A percentile compares a stretch with the other conserved stretches of the same genome.
These are phyloP conservation scores for Phialophora tarda DNA, from an alignment of 2,329 filamentous ascomycete genomes.

Conservation along the genomic window DNA sequence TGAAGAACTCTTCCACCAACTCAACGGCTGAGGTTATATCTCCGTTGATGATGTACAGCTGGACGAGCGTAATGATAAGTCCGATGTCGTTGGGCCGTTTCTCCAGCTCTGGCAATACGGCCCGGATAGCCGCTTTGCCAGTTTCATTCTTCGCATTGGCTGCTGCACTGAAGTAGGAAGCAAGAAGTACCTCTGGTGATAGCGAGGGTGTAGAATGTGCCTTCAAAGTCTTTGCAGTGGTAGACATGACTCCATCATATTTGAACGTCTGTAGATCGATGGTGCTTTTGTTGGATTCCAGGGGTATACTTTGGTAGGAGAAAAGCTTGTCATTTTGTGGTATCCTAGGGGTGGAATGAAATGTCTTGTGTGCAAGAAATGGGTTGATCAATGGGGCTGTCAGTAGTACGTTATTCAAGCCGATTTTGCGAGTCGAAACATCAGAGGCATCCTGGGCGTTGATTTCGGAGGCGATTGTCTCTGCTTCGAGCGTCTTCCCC, in stretches of 20 bases:
- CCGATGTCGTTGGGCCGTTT: slow-evolving; percentile 80
- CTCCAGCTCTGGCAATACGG: slow-evolving; percentile 71
- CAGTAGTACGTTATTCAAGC: slow-evolving; percentile 64
- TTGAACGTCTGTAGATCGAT: slow-evolving; percentile 66
- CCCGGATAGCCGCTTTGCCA: slow-evolving; percentile 71
- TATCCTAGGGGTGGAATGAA: slow-evolving; percentile 57
- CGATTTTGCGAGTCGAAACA: slow-evolving; percentile 63
- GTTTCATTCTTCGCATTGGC: slow-evolving; percentile 67
- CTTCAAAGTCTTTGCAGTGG: slow-evolving; percentile 58
- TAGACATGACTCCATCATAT: slow-evolving; percentile 59
- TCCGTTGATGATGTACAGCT: slow-evolving; percentile 75
- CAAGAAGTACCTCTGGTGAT: slow-evolving; percentile 58
- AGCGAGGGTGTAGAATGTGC: slow-evolving; percentile 56
- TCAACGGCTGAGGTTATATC: slow-evolving; percentile 75
- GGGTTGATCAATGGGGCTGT: slow-evolving; percentile 59
- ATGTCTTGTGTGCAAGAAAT: slow-evolving; percentile 62
- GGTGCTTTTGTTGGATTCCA: slow-evolving; percentile 61
- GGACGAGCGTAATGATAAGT: slow-evolving; percentile 76
- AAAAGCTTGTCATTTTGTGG: slow-evolving; percentile 63
- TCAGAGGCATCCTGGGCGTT: slow-evolving; percentile 61
- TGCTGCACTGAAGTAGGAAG: slow-evolving; percentile 73
- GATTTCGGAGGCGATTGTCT: slow-evolving; percentile 58
- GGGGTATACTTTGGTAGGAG: slow-evolving; percentile 60
- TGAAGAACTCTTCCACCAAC: slow-evolving; percentile 77
- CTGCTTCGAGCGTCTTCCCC: slow-evolving; percentile 63